phyloP scores from a whole-genome alignment of 345 rosid species.

The Murraya paniculata region DNA sequence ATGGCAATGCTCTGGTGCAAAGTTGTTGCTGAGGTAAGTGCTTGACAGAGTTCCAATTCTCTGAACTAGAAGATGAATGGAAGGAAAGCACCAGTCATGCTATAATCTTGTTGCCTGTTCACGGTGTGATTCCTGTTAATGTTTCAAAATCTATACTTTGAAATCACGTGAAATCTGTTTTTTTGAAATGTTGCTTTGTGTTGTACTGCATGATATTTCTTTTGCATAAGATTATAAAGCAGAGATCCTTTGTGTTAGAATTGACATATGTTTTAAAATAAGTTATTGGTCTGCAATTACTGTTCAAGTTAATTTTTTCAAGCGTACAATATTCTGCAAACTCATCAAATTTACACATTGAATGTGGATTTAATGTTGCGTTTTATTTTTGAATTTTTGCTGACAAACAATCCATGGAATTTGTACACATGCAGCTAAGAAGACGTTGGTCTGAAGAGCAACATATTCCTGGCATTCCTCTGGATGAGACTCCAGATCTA shows the following conservation, averaged over 20 bases:
- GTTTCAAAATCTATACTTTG: not conserved
- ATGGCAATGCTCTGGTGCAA: constrained; percentile 89
- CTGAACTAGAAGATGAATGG: not conserved
- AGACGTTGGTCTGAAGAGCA: constrained; percentile 78
- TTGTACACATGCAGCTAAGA: constrained; percentile 56
- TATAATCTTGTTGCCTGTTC: not conserved
- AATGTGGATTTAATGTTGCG: not conserved
- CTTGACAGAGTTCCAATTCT: constrained; percentile 13
- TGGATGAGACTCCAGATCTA: constrained; percentile 71
- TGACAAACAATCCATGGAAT: constrained; percentile 18
- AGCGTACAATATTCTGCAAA: not conserved
- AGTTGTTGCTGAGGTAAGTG: constrained; percentile 80
- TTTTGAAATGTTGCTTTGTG: not conserved
- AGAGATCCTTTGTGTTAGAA: not conserved
- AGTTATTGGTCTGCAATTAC: not conserved
- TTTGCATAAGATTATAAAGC: not conserved
- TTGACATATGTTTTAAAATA: not conserved
- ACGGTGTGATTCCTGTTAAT: not conserved
- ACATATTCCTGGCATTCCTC: constrained; percentile 75
- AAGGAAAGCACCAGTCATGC: constrained; percentile 7
- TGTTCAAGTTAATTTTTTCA: not conserved
- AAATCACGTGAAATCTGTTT: not conserved
- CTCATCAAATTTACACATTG: not conserved
- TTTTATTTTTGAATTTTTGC: constrained; percentile 10
- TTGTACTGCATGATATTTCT: not conserved